Percentiles rank a stretch among this genome's conserved stretches.
These are phyloP conservation scores for Podospora bellae-mahoneyi DNA, from an alignment of 495 filamentous ascomycete genomes.

Conservation along the genomic window DNA sequence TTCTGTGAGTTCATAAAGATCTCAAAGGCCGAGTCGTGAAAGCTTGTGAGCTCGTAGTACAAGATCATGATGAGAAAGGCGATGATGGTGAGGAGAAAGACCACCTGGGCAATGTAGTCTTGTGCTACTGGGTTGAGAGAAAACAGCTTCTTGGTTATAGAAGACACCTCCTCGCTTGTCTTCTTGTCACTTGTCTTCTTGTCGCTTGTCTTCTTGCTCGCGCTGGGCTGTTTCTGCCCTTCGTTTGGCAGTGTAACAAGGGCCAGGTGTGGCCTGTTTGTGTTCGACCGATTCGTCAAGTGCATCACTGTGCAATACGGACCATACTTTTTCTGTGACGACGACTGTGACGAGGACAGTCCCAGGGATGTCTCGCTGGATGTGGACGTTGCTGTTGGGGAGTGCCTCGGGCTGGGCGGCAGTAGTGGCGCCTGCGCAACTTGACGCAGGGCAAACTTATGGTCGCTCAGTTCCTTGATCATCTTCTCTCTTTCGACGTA, in stretches of 20 bases:
- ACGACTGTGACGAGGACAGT: background rate
- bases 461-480: background rate
- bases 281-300: background rate
- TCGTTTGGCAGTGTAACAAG: background rate
- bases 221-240: background rate
- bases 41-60: slow-evolving; percentile 11
- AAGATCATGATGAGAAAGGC: slow-evolving; percentile 8
- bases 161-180: background rate
- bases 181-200: too few species aligned
- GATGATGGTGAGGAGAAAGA: background rate
- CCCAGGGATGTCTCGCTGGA: background rate
- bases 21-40: slow-evolving; percentile 2
- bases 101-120: background rate
- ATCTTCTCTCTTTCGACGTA: background rate
- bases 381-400: background rate
- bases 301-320: background rate
- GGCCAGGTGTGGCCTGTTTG: background rate
- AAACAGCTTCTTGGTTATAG: background rate
- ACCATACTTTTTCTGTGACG: background rate
- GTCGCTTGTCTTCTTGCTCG: too few species aligned
- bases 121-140: background rate
- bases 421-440: background rate
- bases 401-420: background rate
- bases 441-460: background rate
- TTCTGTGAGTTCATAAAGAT: slow-evolving; percentile 10